Base-by-base conservation (phyloP, 495 filamentous ascomycete genomes). In the Podospora pseudoanserina region DNA sequence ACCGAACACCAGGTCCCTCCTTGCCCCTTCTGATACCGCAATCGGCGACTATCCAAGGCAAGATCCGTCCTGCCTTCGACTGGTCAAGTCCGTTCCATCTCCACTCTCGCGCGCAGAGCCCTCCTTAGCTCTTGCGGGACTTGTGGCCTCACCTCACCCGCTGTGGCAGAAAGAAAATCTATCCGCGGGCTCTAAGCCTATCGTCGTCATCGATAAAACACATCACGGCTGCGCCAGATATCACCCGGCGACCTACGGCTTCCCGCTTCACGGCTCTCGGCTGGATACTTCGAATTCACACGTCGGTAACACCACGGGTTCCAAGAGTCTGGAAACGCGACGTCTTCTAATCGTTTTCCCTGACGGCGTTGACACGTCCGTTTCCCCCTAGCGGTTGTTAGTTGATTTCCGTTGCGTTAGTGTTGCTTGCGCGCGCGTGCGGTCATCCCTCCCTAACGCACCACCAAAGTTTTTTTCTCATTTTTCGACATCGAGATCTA, bases 91-190 rank as follows among this genome's bases (percentile, higher is more conserved):
- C 68, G 71, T 65, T 59, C 32, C 70, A 74, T 74, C 76, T 64
- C 76, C 75, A 73, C 74, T 73, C 69, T 70, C 66, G 67, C 68
- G 65, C 67, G 68, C 65, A 71, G 63, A 73, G 67, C 64, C 64
- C 70, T 66, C 60, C n/a, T 63, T 34, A 57, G 32, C 62, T 23
- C 28, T 53, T 59, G 58, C 55, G 58, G 39, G 58, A 56, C 34
- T 70, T 64, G 65, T 49, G 53, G 61, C 56, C 57, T 57, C 69
- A 67, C 53, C 59, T 65, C 30, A 60, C 63, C 65, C 57, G 28
- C 19, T 34, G 57, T 49, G 63, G 62, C 58, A 58, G 64, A 62
- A 65, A 68, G 44, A 72, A 71, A 68, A 66, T 59, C 68, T 34
- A 58, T 55, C 60, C 53, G 23, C 39, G 32, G 66, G 44, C 34